Evolutionary conservation across 1,139 yeast genomes (phyloP).

Genomic region (Arxiozyma bovina): DNA sequence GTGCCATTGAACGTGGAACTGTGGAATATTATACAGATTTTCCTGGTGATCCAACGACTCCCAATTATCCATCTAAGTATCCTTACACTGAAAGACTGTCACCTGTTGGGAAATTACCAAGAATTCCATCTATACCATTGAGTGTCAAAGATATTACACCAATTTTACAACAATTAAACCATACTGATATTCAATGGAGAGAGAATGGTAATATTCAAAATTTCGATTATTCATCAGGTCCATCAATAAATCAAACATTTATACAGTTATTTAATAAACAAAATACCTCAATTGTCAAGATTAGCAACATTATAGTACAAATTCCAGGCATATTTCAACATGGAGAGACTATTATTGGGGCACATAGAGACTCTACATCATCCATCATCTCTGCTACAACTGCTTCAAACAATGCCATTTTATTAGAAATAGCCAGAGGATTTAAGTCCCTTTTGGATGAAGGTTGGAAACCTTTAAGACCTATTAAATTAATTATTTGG

Average conservation of each 20-base stretch:
- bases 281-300: constrained; percentile 32
- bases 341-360: constrained; percentile 42
- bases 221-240: constrained; percentile 37
- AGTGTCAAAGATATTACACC: constrained; percentile 36
- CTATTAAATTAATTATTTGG: constrained; percentile 44
- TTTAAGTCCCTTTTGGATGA: constrained; percentile 32
- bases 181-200: constrained; percentile 29
- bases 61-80: constrained; percentile 39
- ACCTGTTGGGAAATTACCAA: constrained; percentile 40
- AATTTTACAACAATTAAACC: constrained; percentile 30
- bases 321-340: constrained; percentile 42
- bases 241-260: constrained; percentile 23
- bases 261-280: constrained; percentile 34
- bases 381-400: constrained; percentile 37
- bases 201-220: constrained; percentile 33
- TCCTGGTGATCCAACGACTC: constrained; percentile 73
- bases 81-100: constrained; percentile 32
- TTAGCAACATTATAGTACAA: constrained; percentile 38
- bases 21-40: constrained; percentile 48
- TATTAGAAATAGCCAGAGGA: constrained; percentile 41
- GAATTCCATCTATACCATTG: constrained; percentile 37
- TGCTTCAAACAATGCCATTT: constrained; percentile 36
- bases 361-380: constrained; percentile 38
- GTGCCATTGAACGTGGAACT: constrained; percentile 45
- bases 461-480: constrained; percentile 50